These are phyloP conservation scores for Otatea glauca DNA, from an alignment of 176 grass and related monocot genomes.

Conservation along the genomic window DNA sequence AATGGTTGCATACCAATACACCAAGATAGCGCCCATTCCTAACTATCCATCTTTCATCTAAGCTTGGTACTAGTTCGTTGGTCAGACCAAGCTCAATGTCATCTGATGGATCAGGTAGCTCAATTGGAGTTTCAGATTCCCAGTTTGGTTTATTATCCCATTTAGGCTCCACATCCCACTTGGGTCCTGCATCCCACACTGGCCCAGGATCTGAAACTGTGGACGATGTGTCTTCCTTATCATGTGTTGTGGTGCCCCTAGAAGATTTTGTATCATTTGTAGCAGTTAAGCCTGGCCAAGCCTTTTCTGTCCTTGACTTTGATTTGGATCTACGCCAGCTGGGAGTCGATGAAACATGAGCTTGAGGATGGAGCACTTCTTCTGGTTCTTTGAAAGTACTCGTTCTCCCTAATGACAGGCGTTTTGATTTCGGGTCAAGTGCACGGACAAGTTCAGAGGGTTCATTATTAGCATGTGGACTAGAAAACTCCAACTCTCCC, in stretches of 20 bases:
- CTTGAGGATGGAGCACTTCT: constrained; percentile 87
- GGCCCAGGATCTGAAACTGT: constrained; percentile 95
- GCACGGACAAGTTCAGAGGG: constrained; percentile 85
- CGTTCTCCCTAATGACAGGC: constrained; percentile 74
- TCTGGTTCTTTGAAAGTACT: constrained; percentile 81
- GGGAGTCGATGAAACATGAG: constrained; percentile 72
- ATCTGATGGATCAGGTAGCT: constrained; percentile 52
- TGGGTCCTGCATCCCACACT: constrained; percentile 83
- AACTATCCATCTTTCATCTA: constrained; percentile 92
- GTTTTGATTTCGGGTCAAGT: constrained; percentile 83
- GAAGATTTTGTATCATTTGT: constrained; percentile 68
- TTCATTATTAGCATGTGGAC: constrained; percentile 70
- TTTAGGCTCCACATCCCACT: constrained; percentile 84
- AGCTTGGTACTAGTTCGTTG: constrained; percentile 85
- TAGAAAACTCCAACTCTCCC: constrained; percentile 59
- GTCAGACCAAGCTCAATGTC: constrained; percentile 69
- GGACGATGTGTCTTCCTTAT: constrained; percentile 94
- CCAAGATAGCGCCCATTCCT: constrained; percentile 84
- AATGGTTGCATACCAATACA: constrained; percentile 98
- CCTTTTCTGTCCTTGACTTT: constrained; percentile 81
- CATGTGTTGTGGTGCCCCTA: constrained; percentile 60
- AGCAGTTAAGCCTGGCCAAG: constrained; percentile 55
- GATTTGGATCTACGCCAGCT: constrained; percentile 92
- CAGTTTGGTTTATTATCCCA: constrained; percentile 77
- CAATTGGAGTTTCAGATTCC: constrained; percentile 70